Percentiles rank a stretch among this genome's conserved stretches.
Evolutionary conservation across 805 yeast genomes (phyloP).

Genomic region (Lipomyces yamadae): DNA sequence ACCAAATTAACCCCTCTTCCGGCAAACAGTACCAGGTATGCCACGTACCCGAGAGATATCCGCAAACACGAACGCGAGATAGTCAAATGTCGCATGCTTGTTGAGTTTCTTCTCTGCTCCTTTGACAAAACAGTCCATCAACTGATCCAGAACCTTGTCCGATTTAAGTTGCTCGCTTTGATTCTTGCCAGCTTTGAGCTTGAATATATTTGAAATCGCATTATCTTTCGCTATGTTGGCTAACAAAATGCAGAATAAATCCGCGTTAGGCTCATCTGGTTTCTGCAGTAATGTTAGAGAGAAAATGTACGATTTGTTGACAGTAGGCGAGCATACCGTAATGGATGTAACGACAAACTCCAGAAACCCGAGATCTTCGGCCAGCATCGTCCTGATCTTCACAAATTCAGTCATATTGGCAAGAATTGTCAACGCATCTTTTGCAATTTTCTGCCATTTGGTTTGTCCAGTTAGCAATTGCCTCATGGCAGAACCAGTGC

Average conservation of each 20-base stretch:
- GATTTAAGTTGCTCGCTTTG: slow-evolving; percentile 19
- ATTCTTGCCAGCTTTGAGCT: slow-evolving; percentile 14
- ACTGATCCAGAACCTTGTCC: slow-evolving; percentile 63
- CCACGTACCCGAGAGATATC: slow-evolving; percentile 75
- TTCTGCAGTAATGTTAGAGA: slow-evolving; percentile 45
- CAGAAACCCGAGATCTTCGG: slow-evolving; percentile 63
- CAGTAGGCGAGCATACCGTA: slow-evolving; percentile 45
- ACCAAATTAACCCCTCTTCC: neutral
- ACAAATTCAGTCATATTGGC: slow-evolving; percentile 80
- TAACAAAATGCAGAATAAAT: slow-evolving; percentile 78
- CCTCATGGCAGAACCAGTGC: neutral
- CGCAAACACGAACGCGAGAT: slow-evolving; percentile 84
- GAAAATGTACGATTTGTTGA: slow-evolving; percentile 52
- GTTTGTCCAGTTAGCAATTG: neutral
- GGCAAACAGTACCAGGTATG: neutral
- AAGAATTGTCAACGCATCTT: slow-evolving; percentile 69
- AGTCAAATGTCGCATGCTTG: slow-evolving; percentile 76
- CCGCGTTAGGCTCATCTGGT: slow-evolving; percentile 68
- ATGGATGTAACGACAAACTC: slow-evolving; percentile 40
- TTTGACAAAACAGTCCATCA: slow-evolving; percentile 87
- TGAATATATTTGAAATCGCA: slow-evolving; percentile 47
- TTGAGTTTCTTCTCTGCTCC: slow-evolving; percentile 76
- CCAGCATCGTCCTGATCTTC: slow-evolving; percentile 65
- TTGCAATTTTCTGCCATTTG: slow-evolving; percentile 34
- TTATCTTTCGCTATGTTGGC: slow-evolving; percentile 86